phyloP scores from a whole-genome alignment of 2,329 filamentous ascomycete species.

The Arthrobotrys pseudoclavata region DNA sequence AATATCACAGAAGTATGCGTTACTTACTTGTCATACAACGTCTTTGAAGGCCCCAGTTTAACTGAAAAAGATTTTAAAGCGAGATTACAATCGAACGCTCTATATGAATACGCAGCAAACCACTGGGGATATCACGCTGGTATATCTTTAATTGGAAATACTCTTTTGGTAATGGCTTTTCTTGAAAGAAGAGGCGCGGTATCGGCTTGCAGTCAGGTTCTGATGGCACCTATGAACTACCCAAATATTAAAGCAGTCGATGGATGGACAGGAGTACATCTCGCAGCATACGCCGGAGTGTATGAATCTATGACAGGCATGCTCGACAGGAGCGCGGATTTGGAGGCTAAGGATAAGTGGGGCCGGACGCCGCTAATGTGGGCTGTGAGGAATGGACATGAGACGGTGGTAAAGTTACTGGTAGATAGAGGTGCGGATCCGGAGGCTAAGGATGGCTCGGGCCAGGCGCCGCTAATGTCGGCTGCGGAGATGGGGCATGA shows the following conservation, averaged over 20 bases:
- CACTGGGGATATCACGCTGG: conserved; percentile 18
- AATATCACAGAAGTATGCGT: conserved; percentile 4
- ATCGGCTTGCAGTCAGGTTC: not conserved
- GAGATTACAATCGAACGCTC: not conserved
- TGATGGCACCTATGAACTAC: not conserved
- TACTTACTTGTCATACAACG: conserved; percentile 23
- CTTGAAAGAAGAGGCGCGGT: not conserved
- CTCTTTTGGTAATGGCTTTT: not conserved
- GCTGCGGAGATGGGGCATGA: conserved; percentile 33
- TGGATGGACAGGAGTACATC: conserved; percentile 5
- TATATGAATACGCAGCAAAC: conserved; percentile 13
- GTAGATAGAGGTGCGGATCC: not conserved
- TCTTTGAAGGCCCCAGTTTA: not conserved
- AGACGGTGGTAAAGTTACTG: not conserved
- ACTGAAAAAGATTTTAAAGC: not conserved
- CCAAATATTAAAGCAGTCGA: not conserved
- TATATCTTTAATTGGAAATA: not conserved
- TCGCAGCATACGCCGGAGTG: conserved; percentile 9
- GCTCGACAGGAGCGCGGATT: not conserved
- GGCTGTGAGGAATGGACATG: not conserved
- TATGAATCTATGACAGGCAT: not conserved
- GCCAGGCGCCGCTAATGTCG: not conserved
- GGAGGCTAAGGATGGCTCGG: not conserved
- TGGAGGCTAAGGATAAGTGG: not conserved
- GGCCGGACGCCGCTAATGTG: not conserved